Conservation (phyloP, 305 asterid species). For the Caryopteris hybrid region DNA sequence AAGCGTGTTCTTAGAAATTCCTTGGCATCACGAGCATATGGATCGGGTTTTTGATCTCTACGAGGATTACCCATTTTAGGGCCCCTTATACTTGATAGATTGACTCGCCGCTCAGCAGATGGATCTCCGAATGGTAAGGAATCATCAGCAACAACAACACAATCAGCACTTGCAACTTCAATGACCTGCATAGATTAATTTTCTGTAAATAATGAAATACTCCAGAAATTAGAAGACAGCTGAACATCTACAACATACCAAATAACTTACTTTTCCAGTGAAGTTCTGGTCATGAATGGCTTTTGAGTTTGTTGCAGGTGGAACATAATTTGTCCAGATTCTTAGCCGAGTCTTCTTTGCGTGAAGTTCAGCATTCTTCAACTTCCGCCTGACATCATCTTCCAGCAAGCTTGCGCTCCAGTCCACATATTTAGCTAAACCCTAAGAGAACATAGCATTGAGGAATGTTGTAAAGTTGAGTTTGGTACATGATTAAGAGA, state of each 20-base stretch:
- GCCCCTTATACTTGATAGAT: constrained; percentile 92
- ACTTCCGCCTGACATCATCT: constrained; percentile 64
- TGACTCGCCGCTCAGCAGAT: constrained; percentile 88
- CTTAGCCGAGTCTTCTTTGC: constrained; percentile 73
- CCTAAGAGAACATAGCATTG: constrained; percentile 39
- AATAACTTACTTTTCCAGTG: constrained; percentile 76
- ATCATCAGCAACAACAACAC: constrained; percentile 86
- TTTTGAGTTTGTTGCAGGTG: constrained; percentile 90
- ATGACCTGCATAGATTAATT: constrained; percentile 55
- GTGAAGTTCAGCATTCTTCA: constrained; percentile 85
- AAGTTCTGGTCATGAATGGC: constrained; percentile 97
- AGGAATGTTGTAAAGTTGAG: constrained; percentile 16
- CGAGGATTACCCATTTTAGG: constrained; percentile 98
- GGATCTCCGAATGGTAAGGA: constrained; percentile 93
- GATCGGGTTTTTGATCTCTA: constrained; percentile 86
- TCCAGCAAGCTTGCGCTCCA: constrained; percentile 94
- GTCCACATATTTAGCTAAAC: constrained; percentile 88
- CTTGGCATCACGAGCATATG: constrained; percentile 97
- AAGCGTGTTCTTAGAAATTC: constrained; percentile 87
- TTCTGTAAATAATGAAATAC: not conserved
- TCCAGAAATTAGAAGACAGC: not conserved
- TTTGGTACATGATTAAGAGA: not conserved
- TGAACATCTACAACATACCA: not conserved
- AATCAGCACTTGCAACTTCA: constrained; percentile 93
- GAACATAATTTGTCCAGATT: constrained; percentile 89